phyloP scores from a whole-genome alignment of 768 basidiomycete species.

The Macrolepiota albuminosa region DNA sequence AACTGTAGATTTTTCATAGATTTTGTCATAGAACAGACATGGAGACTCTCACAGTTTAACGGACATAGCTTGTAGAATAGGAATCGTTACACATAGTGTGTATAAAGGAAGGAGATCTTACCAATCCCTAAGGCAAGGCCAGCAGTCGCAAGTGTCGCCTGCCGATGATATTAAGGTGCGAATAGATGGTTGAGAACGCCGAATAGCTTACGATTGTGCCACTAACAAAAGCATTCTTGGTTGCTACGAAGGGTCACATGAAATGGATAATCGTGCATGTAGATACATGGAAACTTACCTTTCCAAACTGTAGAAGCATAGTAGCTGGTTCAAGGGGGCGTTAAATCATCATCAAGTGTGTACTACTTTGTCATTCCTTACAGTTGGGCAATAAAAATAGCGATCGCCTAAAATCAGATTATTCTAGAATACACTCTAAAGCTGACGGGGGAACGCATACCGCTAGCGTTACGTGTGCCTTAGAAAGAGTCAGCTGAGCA shows the following conservation, averaged over 20 bases:
- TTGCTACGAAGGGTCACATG: neutral
- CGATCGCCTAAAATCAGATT: conserved; percentile 1
- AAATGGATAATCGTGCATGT: neutral
- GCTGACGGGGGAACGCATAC: conserved; percentile 1
- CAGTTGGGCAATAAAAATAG: conserved; percentile 13
- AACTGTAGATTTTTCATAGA: neutral
- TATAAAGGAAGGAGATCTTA: neutral
- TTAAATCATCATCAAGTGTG: neutral
- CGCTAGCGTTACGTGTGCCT: conserved; percentile 14
- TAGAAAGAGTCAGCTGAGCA: neutral
- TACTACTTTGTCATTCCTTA: neutral
- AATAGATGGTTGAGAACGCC: neutral
- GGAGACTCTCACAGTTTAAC: neutral
- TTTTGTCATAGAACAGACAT: neutral
- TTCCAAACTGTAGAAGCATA: conserved; percentile 12
- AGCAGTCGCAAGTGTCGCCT: conserved; percentile 12
- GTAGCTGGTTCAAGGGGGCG: conserved; percentile 2
- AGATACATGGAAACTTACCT: neutral
- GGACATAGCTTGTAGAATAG: neutral
- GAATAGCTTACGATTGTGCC: conserved; percentile 5
- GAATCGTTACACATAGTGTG: neutral
- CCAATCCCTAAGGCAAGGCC: conserved; percentile 12
- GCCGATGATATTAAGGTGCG: neutral
- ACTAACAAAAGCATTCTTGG: conserved; percentile 8
- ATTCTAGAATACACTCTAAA: neutral